Percentiles rank a stretch among this genome's conserved stretches.
Evolutionary conservation across 768 basidiomycete species (phyloP).

Genomic region (Serpula lacrymans): DNA sequence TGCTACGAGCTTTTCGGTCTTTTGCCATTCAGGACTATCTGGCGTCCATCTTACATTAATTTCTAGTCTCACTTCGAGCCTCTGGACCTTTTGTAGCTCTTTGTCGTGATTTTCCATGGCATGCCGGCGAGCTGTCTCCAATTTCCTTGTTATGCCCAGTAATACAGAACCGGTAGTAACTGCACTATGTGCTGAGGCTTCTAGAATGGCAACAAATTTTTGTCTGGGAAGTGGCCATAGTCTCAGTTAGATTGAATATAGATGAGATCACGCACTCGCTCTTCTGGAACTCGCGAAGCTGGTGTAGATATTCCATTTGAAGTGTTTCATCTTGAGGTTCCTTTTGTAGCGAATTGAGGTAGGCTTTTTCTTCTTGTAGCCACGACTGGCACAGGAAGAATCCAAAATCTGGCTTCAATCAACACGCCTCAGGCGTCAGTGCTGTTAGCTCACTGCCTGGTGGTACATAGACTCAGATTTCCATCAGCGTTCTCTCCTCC

Average conservation of each 20-base stretch:
- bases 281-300: no score
- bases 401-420: no score
- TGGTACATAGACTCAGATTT: no score
- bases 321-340: conserved; percentile 7
- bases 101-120: conserved; percentile 5
- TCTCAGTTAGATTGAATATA: no score
- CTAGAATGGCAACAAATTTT: no score
- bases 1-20: background rate
- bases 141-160: conserved; percentile 1
- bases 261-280: no score
- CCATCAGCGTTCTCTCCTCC: no score
- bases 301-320: conserved; percentile 6
- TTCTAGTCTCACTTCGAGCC: conserved; percentile 4
- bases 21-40: conserved; percentile 6
- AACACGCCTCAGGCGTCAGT: no score
- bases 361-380: conserved; percentile 17
- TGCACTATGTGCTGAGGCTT: background rate
- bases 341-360: conserved; percentile 9
- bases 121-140: conserved; percentile 11
- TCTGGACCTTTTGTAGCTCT: conserved; percentile 4
- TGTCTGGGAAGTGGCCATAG: no score
- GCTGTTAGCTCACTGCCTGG: no score
- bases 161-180: background rate
- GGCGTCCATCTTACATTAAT: conserved; percentile 5
- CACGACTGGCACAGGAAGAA: no score